These are phyloP conservation scores for Marasmius sp. DNA, from an alignment of 1,284 basidiomycete genomes.

Conservation along the genomic window DNA sequence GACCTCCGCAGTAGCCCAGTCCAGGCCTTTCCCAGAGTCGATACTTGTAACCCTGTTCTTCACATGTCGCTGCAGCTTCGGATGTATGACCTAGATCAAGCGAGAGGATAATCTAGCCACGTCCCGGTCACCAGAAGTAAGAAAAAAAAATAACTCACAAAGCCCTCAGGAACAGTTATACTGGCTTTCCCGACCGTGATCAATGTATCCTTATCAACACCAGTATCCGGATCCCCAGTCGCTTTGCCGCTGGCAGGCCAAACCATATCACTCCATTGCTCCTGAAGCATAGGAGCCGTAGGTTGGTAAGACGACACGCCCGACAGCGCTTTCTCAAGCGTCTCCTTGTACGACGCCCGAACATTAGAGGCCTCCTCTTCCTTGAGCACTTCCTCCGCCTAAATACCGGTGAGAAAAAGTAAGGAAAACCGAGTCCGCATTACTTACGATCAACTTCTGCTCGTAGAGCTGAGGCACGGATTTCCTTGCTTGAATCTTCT, in stretches of 20 bases:
- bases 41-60: slow-evolving; percentile 74
- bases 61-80: slow-evolving; percentile 78
- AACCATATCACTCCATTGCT: slow-evolving; percentile 68
- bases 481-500: slow-evolving; percentile 73
- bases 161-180: slow-evolving; percentile 70
- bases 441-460: slow-evolving; percentile 67
- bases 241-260: slow-evolving; percentile 69
- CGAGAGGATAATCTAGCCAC: background rate
- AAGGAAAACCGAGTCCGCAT: background rate
- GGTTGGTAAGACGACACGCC: slow-evolving; percentile 50
- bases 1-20: slow-evolving; percentile 88
- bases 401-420: background rate
- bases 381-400: slow-evolving; percentile 61
- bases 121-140: background rate
- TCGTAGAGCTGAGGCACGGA: slow-evolving; percentile 85
- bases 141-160: slow-evolving; percentile 49
- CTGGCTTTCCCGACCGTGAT: slow-evolving; percentile 66
- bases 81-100: slow-evolving; percentile 65
- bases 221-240: slow-evolving; percentile 62
- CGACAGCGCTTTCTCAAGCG: slow-evolving; percentile 62
- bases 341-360: slow-evolving; percentile 56
- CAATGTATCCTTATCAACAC: slow-evolving; percentile 54
- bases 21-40: slow-evolving; percentile 69
- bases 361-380: slow-evolving; percentile 46
- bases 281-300: slow-evolving; percentile 52